Conservation (phyloP, 176 grass and related monocot genomes). For the Triticum aestivum region IWGSC_CS_RefSeq_v2.1 NC_057797.1:565179026-565179525, state of each 20-base stretch:
- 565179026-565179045: no score
- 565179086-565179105: no score
- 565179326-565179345: background rate
- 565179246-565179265: background rate
- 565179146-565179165: background rate
- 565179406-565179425: background rate
- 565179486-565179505: background rate
- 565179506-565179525: background rate
- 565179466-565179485: background rate
- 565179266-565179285: background rate
- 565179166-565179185: background rate
- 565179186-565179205: background rate
- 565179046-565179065: no score
- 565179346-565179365: background rate
- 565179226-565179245: background rate
- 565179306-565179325: background rate
- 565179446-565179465: background rate
- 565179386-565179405: background rate
- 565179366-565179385: background rate
- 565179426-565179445: background rate
- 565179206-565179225: background rate
- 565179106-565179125: no score
- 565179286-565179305: background rate
- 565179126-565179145: background rate
- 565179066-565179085: no score